Base-by-base conservation (phyloP, 768 basidiomycete species). In the Pisolithus tinctorius region DNA sequence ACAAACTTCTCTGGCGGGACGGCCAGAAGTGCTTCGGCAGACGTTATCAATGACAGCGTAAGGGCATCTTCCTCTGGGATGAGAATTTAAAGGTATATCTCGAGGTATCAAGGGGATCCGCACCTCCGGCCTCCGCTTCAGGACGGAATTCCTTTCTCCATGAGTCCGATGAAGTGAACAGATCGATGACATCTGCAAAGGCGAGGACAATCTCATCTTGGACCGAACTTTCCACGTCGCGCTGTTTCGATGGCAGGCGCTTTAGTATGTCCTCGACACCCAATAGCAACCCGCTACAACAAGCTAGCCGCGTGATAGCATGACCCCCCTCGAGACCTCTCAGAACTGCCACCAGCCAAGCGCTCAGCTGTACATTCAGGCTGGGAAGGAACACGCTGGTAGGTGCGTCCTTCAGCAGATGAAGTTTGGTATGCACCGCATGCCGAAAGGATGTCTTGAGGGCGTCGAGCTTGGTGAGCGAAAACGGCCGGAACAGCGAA, bases 81-180 rank as follows among this genome's bases (percentile, higher is more conserved):
- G 34, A 23, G 34, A 23, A 37, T 6, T 65, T 16, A 58, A 54
- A 46, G 23, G 3, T n/a, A 23, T 17, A 6, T 7, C 27, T 20
- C 14, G n/a, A 14, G 10, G 23, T 17, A 11, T 17, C 16, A 25
- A 7, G n/a, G 17, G 3, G 7, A 51, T 6, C 47, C 67, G 68
- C 68, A 62, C 69, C 69, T 52, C 56, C 70, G 60, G 69, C 74
- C 56, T 77, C 74, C 6, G 73, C 69, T 16, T 70, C 69, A n/a
- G 78, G 76, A 51, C 74, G 74, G 60, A 88, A 88, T 58, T 89
- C 86, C 47, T 72, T 76, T 60, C 84, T 81, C 87, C 87, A 88
- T 14, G 71, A 71, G 44, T 63, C 65, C 4, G 70, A 67, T 6
- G 61, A 62, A 16, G 61, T 58, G 54, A 83, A 81, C 10, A 75